Base-by-base conservation (phyloP, 169 alveolate genomes). In the Plasmodium reichenowi region DNA sequence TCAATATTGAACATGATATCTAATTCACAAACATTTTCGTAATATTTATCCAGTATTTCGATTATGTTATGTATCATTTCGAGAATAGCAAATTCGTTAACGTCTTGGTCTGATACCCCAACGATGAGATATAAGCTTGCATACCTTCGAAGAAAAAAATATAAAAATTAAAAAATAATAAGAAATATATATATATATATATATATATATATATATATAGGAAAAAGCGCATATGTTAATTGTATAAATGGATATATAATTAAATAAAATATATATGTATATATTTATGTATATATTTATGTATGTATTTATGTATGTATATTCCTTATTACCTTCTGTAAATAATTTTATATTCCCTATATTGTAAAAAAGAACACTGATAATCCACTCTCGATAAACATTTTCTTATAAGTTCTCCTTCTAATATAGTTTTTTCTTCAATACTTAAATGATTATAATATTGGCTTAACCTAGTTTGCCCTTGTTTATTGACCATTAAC, bases 41-140 rank as follows among this genome's bases (percentile, higher is more conserved):
- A 98, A 94, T 98, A 98, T 74, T 96, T 97, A 90, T 99, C 99
- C 72, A 98, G 92, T 12, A 99, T 98, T 92, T 98, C 99, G 2
- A 98, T 99, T 15, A 98, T 92, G 89, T 97, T 97, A 93, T 99
- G 99, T 58, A 99, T 98, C 94, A 98, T 97, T 92, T 99, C 99
- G 54, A 97, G 95, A 64, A 97, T 93, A 10, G 99, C 98, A 66
- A 99, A 95, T 93, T 98, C 99, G 91, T 98, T 99, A 91, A 95
- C 94, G 54, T 93, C 96, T 24, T 74, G 93, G 48, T 75, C 64
- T 2, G 93, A 47, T 20, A 91, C 87, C 2, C 99, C 99, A 68
- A 98, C 94, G 32, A 98, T 98, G 89, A 98, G 96, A 93, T 98
- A 99, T 56, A 98, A 94, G 9, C 99, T 98, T 0, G 99, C 99